Evolutionary conservation across 2,329 filamentous ascomycete species (phyloP).

Genomic region (Phialophora expanda): DNA sequence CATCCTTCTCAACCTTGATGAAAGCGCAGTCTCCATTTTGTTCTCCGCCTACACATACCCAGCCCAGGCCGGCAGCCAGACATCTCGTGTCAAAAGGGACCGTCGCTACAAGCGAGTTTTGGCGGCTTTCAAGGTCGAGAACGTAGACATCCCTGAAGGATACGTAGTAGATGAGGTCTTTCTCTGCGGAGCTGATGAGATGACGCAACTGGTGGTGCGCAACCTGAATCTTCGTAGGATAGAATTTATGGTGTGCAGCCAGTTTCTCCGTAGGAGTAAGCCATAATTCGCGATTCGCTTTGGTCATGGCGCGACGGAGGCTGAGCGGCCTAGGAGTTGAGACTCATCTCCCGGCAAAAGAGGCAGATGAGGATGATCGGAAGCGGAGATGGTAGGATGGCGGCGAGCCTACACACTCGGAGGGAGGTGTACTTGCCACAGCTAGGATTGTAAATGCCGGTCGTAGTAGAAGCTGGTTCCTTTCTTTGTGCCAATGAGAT

Average conservation of each 20-base stretch:
- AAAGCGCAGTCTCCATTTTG: constrained; percentile 86
- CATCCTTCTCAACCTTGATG: constrained; percentile 63
- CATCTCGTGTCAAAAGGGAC: constrained; percentile 77
- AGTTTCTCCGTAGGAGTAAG: constrained; percentile 29
- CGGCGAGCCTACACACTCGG: not conserved
- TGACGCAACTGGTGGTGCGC: constrained; percentile 73
- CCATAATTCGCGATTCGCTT: constrained; percentile 31
- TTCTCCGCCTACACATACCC: constrained; percentile 84
- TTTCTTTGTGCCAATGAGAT: not conserved
- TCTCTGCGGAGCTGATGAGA: constrained; percentile 79
- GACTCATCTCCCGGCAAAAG: constrained; percentile 25
- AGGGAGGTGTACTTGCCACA: not conserved
- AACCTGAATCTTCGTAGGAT: constrained; percentile 68
- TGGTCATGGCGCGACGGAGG: constrained; percentile 33
- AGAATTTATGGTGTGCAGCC: constrained; percentile 59
- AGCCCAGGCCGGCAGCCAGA: constrained; percentile 82
- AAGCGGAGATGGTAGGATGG: constrained; percentile 3
- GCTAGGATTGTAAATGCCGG: not conserved
- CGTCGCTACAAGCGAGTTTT: constrained; percentile 74
- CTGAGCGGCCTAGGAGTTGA: constrained; percentile 20
- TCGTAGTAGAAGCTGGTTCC: not conserved
- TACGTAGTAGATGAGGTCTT: constrained; percentile 83
- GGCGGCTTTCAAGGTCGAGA: constrained; percentile 67
- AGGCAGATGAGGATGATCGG: constrained; percentile 8
- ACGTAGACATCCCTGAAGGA: constrained; percentile 74